Conservation (phyloP, 441 rosid genomes). For the Erodium texanum region DNA sequence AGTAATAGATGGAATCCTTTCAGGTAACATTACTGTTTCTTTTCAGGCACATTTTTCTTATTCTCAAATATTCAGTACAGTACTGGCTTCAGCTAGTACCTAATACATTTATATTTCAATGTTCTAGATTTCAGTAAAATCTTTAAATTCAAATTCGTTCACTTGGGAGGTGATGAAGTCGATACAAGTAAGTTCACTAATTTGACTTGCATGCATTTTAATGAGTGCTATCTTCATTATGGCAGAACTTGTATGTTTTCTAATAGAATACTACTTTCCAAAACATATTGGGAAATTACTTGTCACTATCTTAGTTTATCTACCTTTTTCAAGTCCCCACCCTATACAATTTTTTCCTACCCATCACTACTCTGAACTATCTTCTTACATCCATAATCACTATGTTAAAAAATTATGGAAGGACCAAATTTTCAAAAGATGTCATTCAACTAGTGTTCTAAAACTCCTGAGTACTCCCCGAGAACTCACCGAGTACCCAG, state of each 20-base stretch:
- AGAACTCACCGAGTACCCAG: no score
- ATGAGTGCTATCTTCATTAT: neutral
- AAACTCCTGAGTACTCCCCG: no score
- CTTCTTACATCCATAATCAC: no score
- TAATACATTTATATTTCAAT: neutral
- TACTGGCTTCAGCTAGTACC: neutral
- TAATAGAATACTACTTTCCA: neutral
- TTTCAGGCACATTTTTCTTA: neutral
- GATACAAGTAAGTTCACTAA: constrained; percentile 41
- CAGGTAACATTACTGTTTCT: constrained; percentile 28
- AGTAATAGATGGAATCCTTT: constrained; percentile 67
- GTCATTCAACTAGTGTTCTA: no score
- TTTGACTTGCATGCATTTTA: neutral
- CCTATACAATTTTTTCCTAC: no score
- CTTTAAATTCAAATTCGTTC: constrained; percentile 58
- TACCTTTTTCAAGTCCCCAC: no score
- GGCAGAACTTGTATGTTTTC: neutral
- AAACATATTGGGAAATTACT: no score
- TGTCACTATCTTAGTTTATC: no score
- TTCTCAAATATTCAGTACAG: neutral
- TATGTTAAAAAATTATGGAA: no score
- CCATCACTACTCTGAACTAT: no score
- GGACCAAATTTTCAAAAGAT: no score
- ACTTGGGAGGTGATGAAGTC: constrained; percentile 80
- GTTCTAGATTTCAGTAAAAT: constrained; percentile 69